Conservation (phyloP, 2,329 filamentous ascomycete genomes). For the Trichoderma atroviride region DNA sequence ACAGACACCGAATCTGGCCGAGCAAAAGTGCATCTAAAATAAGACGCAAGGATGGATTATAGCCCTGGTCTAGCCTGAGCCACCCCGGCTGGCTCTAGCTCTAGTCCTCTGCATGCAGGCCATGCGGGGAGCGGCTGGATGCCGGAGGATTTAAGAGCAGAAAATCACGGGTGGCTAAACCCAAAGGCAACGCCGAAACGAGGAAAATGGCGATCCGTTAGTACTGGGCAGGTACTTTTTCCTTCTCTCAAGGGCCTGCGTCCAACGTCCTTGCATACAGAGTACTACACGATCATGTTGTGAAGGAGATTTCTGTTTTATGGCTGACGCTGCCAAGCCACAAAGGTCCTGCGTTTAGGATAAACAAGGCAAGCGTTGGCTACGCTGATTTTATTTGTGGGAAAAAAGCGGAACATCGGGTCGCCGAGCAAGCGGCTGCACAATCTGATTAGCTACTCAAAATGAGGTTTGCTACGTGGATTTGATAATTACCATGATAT, state of each 20-base stretch:
- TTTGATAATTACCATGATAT: neutral
- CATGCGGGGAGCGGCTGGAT: slow-evolving; percentile 16
- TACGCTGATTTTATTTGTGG: neutral
- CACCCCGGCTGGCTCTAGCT: slow-evolving; percentile 12
- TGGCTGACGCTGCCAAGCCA: neutral
- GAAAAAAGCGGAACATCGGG: neutral
- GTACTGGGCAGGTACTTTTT: neutral
- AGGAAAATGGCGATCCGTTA: neutral
- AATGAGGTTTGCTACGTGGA: neutral
- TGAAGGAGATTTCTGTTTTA: neutral
- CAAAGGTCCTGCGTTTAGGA: neutral
- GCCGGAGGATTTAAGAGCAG: slow-evolving; percentile 12
- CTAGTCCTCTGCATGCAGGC: slow-evolving; percentile 7
- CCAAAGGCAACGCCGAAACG: slow-evolving; percentile 1
- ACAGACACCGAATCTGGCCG: slow-evolving; percentile 1
- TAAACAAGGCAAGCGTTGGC: neutral
- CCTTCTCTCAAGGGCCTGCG: neutral
- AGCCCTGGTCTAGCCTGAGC: slow-evolving; percentile 13
- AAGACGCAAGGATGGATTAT: neutral
- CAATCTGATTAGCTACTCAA: neutral
- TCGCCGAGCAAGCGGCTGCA: neutral
- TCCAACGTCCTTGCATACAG: neutral
- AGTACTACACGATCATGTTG: neutral
- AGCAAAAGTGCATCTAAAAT: slow-evolving; percentile 26
- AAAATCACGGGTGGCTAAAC: neutral